Conservation (phyloP, 1,284 basidiomycete genomes). For the Ceratobasidium sp. region DNA sequence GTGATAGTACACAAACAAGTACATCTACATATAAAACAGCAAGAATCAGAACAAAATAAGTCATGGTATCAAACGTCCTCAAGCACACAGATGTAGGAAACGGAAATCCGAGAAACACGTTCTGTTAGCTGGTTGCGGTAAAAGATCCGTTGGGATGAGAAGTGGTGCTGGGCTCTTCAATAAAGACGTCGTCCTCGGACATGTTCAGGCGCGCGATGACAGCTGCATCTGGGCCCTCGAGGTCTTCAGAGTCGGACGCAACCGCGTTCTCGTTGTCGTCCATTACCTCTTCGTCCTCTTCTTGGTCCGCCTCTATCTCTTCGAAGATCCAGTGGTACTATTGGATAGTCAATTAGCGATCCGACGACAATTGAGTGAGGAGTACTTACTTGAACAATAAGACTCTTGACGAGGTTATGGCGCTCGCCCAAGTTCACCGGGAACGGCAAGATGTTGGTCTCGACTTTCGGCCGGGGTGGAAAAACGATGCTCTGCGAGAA, state of each 20-base stretch:
- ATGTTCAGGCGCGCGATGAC: constrained; percentile 29
- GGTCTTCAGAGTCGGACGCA: constrained; percentile 34
- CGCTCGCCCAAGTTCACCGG: constrained; percentile 38
- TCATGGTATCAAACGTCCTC: constrained; percentile 32
- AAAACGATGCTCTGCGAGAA: constrained; percentile 79
- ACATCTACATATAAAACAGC: constrained; percentile 42
- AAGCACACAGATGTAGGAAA: background rate
- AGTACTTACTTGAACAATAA: constrained; percentile 79
- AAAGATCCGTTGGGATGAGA: constrained; percentile 13
- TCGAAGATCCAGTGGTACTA: constrained; percentile 54
- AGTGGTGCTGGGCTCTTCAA: background rate
- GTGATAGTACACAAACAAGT: constrained; percentile 40
- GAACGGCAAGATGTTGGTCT: constrained; percentile 79
- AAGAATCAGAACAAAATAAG: constrained; percentile 37
- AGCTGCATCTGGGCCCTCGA: constrained; percentile 9
- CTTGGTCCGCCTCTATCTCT: constrained; percentile 50
- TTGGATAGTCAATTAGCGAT: constrained; percentile 24
- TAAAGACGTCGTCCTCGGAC: constrained; percentile 39
- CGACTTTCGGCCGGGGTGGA: constrained; percentile 55
- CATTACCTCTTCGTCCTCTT: constrained; percentile 24
- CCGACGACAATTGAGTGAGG: background rate
- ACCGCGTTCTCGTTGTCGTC: constrained; percentile 40
- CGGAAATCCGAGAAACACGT: background rate
- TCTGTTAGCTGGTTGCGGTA: background rate
- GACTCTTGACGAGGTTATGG: constrained; percentile 71